Evolutionary conservation across 2,329 filamentous ascomycete species (phyloP).

Genomic region (Exophiala alcalophila): DNA sequence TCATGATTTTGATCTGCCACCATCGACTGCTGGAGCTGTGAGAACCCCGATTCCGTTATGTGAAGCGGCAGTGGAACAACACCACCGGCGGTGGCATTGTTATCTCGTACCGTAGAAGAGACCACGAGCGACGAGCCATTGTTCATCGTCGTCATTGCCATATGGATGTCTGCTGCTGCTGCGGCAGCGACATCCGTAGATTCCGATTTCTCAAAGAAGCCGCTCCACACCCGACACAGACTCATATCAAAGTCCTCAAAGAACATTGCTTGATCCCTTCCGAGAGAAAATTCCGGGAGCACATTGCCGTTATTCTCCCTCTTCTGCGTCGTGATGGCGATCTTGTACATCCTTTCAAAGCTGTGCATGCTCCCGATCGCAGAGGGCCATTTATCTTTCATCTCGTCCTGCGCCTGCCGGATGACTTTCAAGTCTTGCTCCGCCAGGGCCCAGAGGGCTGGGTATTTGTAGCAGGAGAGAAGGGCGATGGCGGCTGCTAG

Average conservation of each 20-base stretch:
- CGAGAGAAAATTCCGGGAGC: constrained; percentile 3
- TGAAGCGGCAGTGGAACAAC: neutral
- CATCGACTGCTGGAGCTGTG: no score
- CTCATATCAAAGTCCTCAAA: constrained; percentile 6
- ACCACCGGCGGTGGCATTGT: no score
- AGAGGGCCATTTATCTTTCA: constrained; percentile 9
- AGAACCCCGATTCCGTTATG: no score
- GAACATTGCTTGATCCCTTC: constrained; percentile 2
- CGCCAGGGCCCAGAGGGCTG: constrained; percentile 6
- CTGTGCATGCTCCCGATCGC: constrained; percentile 5
- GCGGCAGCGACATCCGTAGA: no score
- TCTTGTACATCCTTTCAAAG: constrained; percentile 7
- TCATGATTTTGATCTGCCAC: no score
- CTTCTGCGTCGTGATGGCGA: constrained; percentile 5
- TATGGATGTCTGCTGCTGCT: no score
- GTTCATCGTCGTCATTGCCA: neutral
- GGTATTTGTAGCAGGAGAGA: constrained; percentile 8
- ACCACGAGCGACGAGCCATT: no score
- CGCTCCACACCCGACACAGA: constrained; percentile 5
- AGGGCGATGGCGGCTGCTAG: constrained; percentile 7
- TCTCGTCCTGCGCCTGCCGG: constrained; percentile 6
- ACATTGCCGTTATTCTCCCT: neutral
- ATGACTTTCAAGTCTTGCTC: constrained; percentile 9
- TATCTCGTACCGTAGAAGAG: no score
- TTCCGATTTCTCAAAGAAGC: neutral